These are phyloP conservation scores for Pseudocercospora pini-densiflorae DNA, from an alignment of 2,329 filamentous ascomycete genomes.

Conservation along the genomic window DNA sequence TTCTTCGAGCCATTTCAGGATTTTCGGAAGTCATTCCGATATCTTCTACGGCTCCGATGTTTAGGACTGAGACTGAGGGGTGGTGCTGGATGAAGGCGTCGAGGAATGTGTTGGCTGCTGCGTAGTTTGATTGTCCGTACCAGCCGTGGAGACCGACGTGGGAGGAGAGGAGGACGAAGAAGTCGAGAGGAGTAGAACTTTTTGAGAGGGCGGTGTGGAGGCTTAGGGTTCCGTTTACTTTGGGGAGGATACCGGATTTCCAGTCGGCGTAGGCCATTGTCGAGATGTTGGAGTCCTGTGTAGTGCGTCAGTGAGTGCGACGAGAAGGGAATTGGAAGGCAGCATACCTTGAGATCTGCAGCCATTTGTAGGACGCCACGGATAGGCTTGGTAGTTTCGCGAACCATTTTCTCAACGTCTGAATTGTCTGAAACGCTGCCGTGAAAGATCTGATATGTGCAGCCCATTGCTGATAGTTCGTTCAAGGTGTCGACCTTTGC, in stretches of 20 bases:
- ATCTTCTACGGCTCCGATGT: constrained; percentile 38
- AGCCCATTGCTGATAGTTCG: constrained; percentile 4
- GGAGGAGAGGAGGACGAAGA: constrained; percentile 42
- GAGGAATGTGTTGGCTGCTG: constrained; percentile 52
- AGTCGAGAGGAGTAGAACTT: constrained; percentile 26
- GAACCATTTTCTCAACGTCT: constrained; percentile 15
- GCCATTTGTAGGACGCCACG: constrained; percentile 16
- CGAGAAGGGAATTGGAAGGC: too few species aligned
- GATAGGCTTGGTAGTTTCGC: constrained; percentile 25
- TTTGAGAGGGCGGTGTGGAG: constrained; percentile 36
- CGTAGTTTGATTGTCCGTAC: constrained; percentile 61
- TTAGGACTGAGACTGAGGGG: constrained; percentile 30
- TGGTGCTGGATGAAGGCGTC: constrained; percentile 37
- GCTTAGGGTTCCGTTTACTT: constrained; percentile 14
- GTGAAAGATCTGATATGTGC: neutral
- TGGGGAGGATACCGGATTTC: neutral
- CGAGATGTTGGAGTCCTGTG: too few species aligned
- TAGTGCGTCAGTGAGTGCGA: too few species aligned
- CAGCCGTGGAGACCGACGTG: constrained; percentile 61
- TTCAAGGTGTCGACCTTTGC: neutral
- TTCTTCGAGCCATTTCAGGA: neutral
- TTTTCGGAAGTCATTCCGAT: constrained; percentile 33
- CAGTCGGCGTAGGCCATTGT: neutral
- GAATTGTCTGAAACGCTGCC: neutral
- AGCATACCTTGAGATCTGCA: too few species aligned